A percentile compares a stretch with the other conserved stretches of the same genome.
phyloP scores from a whole-genome alignment of 805 yeast species.

The Blastobotrys parvus region DNA sequence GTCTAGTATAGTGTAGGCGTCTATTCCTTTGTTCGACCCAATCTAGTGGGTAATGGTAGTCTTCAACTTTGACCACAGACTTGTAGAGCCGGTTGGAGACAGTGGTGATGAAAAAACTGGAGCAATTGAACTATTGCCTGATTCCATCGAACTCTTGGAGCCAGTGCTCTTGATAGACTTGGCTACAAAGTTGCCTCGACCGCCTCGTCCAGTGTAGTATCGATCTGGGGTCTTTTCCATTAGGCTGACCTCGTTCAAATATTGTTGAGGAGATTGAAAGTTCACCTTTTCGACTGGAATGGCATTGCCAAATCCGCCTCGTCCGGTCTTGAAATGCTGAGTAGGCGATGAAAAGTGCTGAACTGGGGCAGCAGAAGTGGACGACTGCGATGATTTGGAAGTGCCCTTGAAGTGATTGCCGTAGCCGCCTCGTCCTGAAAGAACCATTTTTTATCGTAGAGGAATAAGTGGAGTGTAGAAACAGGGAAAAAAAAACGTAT shows the following conservation, averaged over 20 bases:
- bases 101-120: conserved; percentile 3
- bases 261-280: conserved; percentile 26
- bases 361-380: conserved; percentile 28
- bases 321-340: conserved; percentile 28
- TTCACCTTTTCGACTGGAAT: conserved; percentile 24
- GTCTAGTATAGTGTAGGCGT: too few relatives aligned
- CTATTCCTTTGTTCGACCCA: too few relatives aligned
- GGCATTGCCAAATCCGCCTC: conserved; percentile 33
- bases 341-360: conserved; percentile 28
- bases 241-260: conserved; percentile 24
- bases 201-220: conserved; percentile 32
- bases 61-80: conserved; percentile 12
- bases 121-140: too few relatives aligned
- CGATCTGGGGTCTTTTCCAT: conserved; percentile 21
- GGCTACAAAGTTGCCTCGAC: conserved; percentile 27
- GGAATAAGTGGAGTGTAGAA: background rate
- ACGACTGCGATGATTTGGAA: conserved; percentile 11
- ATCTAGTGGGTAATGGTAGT: conserved; percentile 12
- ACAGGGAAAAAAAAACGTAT: background rate
- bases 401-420: conserved; percentile 21
- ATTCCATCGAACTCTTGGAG: background rate
- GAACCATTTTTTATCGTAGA: conserved; percentile 17
- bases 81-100: too few relatives aligned
- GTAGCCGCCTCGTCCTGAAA: conserved; percentile 27
- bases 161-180: too few relatives aligned